Evolutionary conservation across 805 yeast genomes (phyloP).

Genomic region (Saccharomycopsis sp.): DNA sequence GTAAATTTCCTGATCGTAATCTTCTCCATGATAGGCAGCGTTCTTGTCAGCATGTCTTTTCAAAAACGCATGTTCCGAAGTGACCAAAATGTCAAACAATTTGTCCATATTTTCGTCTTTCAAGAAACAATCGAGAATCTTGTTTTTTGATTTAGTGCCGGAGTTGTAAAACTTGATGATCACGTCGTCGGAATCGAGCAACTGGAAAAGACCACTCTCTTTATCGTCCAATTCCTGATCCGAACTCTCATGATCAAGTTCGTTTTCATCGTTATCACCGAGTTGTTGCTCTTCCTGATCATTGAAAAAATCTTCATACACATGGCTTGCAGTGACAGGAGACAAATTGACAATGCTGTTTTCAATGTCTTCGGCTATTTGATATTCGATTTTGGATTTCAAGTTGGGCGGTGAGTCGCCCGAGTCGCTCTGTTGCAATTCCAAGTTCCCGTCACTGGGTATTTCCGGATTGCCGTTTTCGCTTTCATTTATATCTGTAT

Average conservation of each 20-base stretch:
- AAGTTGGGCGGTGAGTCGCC: too few species aligned
- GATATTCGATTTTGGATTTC: too few species aligned
- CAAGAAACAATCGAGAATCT: conserved; percentile 6
- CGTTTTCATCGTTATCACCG: conserved; percentile 11
- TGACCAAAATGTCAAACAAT: conserved; percentile 12
- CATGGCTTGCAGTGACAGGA: too few species aligned
- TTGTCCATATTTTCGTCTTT: conserved; percentile 12
- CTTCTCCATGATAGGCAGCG: not conserved
- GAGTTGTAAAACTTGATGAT: conserved; percentile 2
- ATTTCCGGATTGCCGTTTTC: too few species aligned
- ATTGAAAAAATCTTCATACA: too few species aligned
- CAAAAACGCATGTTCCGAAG: conserved; percentile 13
- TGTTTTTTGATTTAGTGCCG: conserved; percentile 2
- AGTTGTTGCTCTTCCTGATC: conserved; percentile 20
- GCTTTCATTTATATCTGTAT: too few species aligned
- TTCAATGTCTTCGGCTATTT: too few species aligned
- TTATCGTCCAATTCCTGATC: conserved; percentile 9
- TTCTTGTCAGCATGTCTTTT: conserved; percentile 8
- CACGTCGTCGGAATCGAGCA: conserved; percentile 14
- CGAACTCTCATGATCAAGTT: not conserved
- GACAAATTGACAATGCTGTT: too few species aligned
- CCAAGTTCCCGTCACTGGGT: too few species aligned
- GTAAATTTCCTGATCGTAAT: conserved; percentile 1
- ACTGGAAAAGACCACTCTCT: conserved; percentile 2
- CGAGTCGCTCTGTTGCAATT: too few species aligned